Evolutionary conservation across 345 rosid genomes (phyloP).

Genomic region (Luvunga scandens): DNA sequence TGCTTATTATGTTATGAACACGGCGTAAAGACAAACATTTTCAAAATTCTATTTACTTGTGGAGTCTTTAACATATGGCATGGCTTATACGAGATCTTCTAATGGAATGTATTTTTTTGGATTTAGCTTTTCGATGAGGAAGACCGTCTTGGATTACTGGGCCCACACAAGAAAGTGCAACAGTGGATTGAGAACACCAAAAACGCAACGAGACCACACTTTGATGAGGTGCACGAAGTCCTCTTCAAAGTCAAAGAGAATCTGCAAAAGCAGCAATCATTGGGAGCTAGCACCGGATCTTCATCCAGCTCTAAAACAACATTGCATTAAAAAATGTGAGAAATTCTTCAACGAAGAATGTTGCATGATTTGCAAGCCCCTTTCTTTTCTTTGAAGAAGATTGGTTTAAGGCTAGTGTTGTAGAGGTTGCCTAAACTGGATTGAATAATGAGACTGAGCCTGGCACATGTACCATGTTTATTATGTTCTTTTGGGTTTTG

Average conservation of each 20-base stretch:
- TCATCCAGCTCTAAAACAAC: conserved; percentile 25
- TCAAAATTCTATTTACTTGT: not conserved
- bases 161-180: conserved; percentile 64
- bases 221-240: conserved; percentile 63
- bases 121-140: conserved; percentile 67
- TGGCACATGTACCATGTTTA: not conserved
- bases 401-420: not conserved
- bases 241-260: conserved; percentile 27
- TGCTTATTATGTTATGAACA: not conserved
- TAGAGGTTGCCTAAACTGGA: not conserved
- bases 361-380: not conserved
- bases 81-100: not conserved
- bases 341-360: not conserved
- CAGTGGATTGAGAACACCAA: conserved; percentile 75
- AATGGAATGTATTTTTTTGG: not conserved
- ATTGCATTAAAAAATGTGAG: conserved; percentile 43
- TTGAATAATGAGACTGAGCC: not conserved
- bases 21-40: not conserved
- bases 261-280: conserved; percentile 27
- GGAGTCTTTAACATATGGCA: not conserved
- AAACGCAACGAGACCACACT: conserved; percentile 65
- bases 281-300: conserved; percentile 16
- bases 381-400: not conserved
- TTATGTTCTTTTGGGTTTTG: too few relatives aligned
- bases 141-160: conserved; percentile 49